Conservation (phyloP, 257 asterid genomes). For the Coffea canephora region DNA sequence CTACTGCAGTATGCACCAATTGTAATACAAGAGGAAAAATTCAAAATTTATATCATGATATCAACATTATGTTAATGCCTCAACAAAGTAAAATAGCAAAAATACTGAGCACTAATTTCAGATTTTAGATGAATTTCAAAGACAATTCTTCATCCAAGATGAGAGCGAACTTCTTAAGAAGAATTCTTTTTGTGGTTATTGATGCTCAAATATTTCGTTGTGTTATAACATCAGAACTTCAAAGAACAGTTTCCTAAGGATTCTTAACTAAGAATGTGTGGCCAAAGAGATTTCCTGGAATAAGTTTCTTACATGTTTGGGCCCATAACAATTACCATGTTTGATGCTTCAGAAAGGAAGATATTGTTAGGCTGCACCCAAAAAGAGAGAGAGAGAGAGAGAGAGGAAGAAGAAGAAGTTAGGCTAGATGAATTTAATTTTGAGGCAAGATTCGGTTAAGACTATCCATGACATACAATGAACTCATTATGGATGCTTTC, state of each 20-base stretch:
- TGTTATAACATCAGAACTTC: neutral
- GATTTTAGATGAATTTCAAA: too few species aligned
- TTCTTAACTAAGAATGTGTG: neutral
- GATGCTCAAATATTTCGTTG: too few species aligned
- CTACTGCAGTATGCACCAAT: too few species aligned
- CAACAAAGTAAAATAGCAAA: too few species aligned
- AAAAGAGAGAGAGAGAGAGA: too few species aligned
- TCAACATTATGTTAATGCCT: too few species aligned
- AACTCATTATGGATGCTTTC: constrained; percentile 80
- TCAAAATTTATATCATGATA: too few species aligned
- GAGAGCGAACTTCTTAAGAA: too few species aligned
- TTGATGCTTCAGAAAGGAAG: constrained; percentile 95
- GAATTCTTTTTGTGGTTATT: too few species aligned
- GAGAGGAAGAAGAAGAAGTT: constrained; percentile 19
- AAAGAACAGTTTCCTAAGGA: neutral
- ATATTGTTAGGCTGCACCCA: constrained; percentile 78
- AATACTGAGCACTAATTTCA: too few species aligned
- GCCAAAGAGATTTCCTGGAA: neutral
- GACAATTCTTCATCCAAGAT: too few species aligned
- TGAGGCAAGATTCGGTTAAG: constrained; percentile 12
- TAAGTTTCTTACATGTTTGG: constrained; percentile 87
- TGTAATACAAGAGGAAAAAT: too few species aligned
- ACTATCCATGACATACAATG: constrained; percentile 46
- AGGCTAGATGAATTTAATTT: neutral
- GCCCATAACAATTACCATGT: constrained; percentile 85